phyloP scores from a whole-genome alignment of 1,139 yeast species.

The Saccharomyces hybrid region DNA sequence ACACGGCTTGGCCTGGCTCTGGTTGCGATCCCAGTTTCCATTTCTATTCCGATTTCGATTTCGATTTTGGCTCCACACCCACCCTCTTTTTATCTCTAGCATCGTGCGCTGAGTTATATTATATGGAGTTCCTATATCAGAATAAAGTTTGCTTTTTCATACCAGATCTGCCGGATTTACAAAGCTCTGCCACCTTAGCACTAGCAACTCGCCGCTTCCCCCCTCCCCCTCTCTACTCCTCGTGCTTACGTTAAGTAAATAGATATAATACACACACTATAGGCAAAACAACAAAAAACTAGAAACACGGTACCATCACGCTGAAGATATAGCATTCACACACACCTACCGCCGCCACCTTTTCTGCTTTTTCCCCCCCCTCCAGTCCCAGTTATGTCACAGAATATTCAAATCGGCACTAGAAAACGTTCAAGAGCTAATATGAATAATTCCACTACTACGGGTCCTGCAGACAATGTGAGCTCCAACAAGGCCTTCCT shows the following conservation, averaged over 20 bases:
- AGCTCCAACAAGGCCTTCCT: not conserved
- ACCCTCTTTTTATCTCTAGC: constrained; percentile 1
- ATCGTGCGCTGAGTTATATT: not conserved
- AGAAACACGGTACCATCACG: not conserved
- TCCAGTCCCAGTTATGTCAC: not conserved
- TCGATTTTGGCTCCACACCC: not conserved
- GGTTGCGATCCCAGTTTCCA: not conserved
- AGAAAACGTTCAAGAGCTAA: constrained; percentile 1
- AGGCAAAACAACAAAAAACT: not conserved
- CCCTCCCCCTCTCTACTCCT: not conserved
- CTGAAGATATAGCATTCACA: not conserved
- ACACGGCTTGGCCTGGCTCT: not conserved
- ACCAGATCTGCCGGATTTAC: not conserved
- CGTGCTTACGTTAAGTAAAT: not conserved
- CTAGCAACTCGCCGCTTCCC: not conserved
- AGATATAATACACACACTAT: not conserved
- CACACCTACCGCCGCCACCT: not conserved
- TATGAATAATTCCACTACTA: not conserved
- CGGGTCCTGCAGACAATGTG: not conserved
- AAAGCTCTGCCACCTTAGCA: not conserved
- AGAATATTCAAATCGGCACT: not conserved
- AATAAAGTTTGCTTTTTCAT: not conserved
- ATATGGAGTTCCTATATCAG: not conserved
- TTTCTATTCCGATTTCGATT: not conserved
- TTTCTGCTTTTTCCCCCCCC: not conserved